These are phyloP conservation scores for Arthrinium phaeospermum DNA, from an alignment of 2,329 filamentous ascomycete genomes.

Conservation along the genomic window DNA sequence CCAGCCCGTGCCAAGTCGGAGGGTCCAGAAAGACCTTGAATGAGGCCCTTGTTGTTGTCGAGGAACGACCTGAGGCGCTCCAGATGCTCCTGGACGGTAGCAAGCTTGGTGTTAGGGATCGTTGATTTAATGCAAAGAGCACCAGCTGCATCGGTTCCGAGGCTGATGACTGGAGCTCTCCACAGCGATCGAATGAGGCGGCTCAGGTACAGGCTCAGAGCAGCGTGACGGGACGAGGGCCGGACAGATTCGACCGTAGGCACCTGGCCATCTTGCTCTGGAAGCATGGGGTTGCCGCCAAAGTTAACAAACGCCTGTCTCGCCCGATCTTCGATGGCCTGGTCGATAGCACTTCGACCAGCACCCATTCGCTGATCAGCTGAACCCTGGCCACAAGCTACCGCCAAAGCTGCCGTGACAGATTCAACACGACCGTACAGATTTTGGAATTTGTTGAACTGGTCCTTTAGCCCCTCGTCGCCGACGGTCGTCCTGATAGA, in stretches of 20 bases:
- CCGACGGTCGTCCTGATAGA: slow-evolving; percentile 75
- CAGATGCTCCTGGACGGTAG: slow-evolving; percentile 79
- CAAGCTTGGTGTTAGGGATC: slow-evolving; percentile 71
- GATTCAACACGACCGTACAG: slow-evolving; percentile 89
- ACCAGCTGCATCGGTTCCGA: slow-evolving; percentile 57
- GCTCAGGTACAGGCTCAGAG: slow-evolving; percentile 84
- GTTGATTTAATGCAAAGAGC: slow-evolving; percentile 70
- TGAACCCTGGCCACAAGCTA: slow-evolving; percentile 91
- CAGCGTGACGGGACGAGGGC: slow-evolving; percentile 88
- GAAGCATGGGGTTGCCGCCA: slow-evolving; percentile 84
- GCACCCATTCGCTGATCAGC: slow-evolving; percentile 71
- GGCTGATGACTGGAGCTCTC: slow-evolving; percentile 76
- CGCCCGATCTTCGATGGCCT: slow-evolving; percentile 83
- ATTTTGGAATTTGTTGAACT: slow-evolving; percentile 82
- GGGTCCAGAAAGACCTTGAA: slow-evolving; percentile 91
- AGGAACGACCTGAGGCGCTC: slow-evolving; percentile 82
- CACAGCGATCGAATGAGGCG: slow-evolving; percentile 89
- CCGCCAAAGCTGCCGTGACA: slow-evolving; percentile 87
- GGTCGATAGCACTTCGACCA: slow-evolving; percentile 77
- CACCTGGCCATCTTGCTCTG: slow-evolving; percentile 75
- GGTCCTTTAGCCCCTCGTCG: slow-evolving; percentile 80
- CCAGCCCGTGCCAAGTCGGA: slow-evolving; percentile 79
- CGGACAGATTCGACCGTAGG: slow-evolving; percentile 81
- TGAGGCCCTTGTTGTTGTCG: slow-evolving; percentile 84
- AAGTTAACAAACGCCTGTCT: slow-evolving; percentile 89